Evolutionary conservation across 2,329 filamentous ascomycete genomes (phyloP), one percentile per base, ranked within the genome.

Genomic region (Penicillium sp.): DNA sequence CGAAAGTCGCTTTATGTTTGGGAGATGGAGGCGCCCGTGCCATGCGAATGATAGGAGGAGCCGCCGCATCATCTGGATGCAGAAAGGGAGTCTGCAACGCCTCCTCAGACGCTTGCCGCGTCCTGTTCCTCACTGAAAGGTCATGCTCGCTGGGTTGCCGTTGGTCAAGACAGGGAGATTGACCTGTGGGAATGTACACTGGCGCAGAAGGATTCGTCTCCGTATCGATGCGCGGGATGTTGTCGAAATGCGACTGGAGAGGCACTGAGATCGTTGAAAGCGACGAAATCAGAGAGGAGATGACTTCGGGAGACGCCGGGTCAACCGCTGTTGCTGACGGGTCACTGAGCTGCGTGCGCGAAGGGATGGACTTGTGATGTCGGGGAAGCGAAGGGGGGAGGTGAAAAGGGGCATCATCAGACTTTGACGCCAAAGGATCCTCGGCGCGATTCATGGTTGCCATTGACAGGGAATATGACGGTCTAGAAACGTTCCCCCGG

Each of bases 1-100:
- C 82, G 41, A 57, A 61, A 48, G 49, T 54, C 17, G 57, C n/a
- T 84, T 88, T 60, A n/a, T n/a, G n/a, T n/a, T n/a, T n/a, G n/a
- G 83, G 81, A 46, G 86, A 87, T 43, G 85, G 88, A 0, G 87
- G 87, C 8, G 84, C 84, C 66, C 90, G 90, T 28, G 88, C 81
- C 29, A 90, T 95, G 56, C 85, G 83, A 59, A 94, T 79, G 48
- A 91, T 79, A 17, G 89, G 88, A 12, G 88, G 71, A 53, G 76
- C 72, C 28, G 78, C 79, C 38, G 77, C 77, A 69, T 81, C 77
- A 64, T 81, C 77, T 32, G 75, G 70, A 55, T 75, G 73, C 46
- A 76, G 55, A 57, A 74, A 72, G 42, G 73, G 69, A n/a, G n/a
- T n/a, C n/a, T n/a, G n/a, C n/a, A n/a, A n/a, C n/a, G n/a, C n/a